Conservation (phyloP, 23 red algal species). For the Agarophyton chilense region DNA sequence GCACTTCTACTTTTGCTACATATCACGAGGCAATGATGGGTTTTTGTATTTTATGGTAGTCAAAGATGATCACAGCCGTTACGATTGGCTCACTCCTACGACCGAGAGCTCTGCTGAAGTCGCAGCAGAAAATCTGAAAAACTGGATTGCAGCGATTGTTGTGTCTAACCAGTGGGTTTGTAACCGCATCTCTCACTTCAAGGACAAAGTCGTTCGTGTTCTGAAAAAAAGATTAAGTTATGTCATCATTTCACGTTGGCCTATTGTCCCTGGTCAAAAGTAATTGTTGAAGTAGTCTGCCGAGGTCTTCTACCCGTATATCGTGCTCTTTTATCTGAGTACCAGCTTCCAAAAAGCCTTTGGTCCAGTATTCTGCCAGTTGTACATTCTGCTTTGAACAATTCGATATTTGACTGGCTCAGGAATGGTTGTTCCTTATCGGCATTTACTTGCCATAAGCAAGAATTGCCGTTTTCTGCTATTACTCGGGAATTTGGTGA, state of each 20-base stretch:
- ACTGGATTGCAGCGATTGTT: conserved; percentile 1
- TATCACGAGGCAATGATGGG: neutral
- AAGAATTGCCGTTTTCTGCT: neutral
- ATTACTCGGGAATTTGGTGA: neutral
- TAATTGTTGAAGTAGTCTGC: conserved; percentile 1
- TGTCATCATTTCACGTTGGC: neutral
- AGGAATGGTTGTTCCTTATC: neutral
- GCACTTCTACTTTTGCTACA: conserved; percentile 28
- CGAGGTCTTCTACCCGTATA: neutral
- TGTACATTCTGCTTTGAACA: conserved; percentile 7
- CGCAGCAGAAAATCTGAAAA: neutral
- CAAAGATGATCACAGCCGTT: conserved; percentile 32
- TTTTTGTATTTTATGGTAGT: conserved; percentile 21
- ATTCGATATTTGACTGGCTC: neutral
- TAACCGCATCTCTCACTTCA: conserved; percentile 27
- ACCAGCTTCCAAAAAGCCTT: neutral
- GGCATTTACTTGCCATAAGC: neutral
- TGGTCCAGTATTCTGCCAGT: neutral
- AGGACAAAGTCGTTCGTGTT: neutral
- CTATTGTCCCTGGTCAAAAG: conserved; percentile 15
- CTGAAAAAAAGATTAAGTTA: neutral
- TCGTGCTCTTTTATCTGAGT: conserved; percentile 1
- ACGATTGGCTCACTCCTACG: conserved; percentile 17
- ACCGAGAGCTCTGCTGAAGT: neutral
- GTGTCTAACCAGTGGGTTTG: conserved; percentile 24